Evolutionary conservation across 2,329 filamentous ascomycete genomes (phyloP).

Genomic region (Diaporthe amygdali): DNA sequence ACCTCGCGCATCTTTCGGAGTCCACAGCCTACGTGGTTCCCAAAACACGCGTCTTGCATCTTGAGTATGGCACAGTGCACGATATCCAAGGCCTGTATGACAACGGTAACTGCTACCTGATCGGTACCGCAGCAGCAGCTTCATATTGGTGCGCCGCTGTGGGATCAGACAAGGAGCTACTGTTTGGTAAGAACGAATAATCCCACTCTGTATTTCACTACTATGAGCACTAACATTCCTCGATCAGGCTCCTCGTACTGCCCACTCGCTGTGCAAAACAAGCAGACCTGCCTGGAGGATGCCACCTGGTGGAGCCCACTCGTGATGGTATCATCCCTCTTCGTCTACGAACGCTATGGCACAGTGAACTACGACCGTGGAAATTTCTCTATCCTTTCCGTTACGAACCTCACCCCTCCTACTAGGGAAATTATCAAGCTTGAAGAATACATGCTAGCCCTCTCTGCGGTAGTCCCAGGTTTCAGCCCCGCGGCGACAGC

Average conservation of each 20-base stretch:
- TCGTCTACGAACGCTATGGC: constrained; percentile 15
- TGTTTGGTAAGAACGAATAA: not conserved
- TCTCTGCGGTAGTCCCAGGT: constrained; percentile 15
- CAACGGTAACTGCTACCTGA: constrained; percentile 3
- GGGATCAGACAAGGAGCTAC: not conserved
- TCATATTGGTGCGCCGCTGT: constrained; percentile 9
- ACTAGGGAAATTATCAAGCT: not conserved
- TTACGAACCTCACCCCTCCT: constrained; percentile 3
- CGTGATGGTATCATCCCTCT: constrained; percentile 7
- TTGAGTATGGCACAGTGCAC: constrained; percentile 17
- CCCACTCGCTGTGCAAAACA: constrained; percentile 9
- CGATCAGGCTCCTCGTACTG: constrained; percentile 14
- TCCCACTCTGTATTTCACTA: no score
- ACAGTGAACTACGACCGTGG: constrained; percentile 20
- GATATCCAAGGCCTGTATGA: not conserved
- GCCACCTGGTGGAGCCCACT: constrained; percentile 8
- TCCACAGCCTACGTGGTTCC: constrained; percentile 18
- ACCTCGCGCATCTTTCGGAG: not conserved
- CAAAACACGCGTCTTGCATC: constrained; percentile 6
- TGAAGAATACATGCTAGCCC: constrained; percentile 9
- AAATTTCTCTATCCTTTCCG: constrained; percentile 19
- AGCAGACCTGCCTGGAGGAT: constrained; percentile 4
- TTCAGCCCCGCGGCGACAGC: not conserved
- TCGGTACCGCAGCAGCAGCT: constrained; percentile 6
- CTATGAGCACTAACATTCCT: not conserved